These are phyloP conservation scores for Stephania yunnanensis DNA, from an alignment of 164 flowering plant species.

Conservation along the genomic window DNA sequence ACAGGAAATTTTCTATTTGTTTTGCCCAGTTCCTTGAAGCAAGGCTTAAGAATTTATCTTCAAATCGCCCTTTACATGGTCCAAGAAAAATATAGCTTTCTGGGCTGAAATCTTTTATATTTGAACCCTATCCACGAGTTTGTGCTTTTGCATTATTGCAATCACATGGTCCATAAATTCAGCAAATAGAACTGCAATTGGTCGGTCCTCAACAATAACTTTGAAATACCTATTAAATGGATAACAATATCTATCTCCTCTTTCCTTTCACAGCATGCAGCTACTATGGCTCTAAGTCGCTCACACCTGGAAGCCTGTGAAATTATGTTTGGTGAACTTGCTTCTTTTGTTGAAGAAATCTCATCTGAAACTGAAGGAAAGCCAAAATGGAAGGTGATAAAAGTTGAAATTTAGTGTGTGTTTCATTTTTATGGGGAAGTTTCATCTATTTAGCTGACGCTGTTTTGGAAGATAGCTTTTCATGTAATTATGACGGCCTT, in stretches of 20 bases:
- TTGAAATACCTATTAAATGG: not conserved
- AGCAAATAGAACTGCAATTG: not conserved
- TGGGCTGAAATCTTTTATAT: not conserved
- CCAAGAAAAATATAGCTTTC: not conserved
- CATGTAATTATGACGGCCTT: not conserved
- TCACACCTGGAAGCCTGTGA: slow-evolving; percentile 94
- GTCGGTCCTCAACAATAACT: not conserved
- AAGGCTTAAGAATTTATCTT: no score
- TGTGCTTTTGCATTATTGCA: not conserved
- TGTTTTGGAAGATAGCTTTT: not conserved
- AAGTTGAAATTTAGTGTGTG: not conserved
- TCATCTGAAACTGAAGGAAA: slow-evolving; percentile 88
- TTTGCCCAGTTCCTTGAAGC: no score
- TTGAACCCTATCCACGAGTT: not conserved
- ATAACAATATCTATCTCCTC: slow-evolving; percentile 5
- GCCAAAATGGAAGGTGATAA: slow-evolving; percentile 92
- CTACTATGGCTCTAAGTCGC: slow-evolving; percentile 95
- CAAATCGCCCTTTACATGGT: not conserved
- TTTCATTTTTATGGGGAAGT: not conserved
- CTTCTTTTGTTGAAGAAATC: slow-evolving; percentile 77
- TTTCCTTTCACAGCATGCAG: slow-evolving; percentile 65
- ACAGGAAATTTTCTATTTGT: not conserved
- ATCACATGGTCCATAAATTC: not conserved
- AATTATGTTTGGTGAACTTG: slow-evolving; percentile 84
- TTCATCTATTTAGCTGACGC: not conserved